phyloP scores from a whole-genome alignment of 148 eudicot species.

The Rhododendron henanense region DNA sequence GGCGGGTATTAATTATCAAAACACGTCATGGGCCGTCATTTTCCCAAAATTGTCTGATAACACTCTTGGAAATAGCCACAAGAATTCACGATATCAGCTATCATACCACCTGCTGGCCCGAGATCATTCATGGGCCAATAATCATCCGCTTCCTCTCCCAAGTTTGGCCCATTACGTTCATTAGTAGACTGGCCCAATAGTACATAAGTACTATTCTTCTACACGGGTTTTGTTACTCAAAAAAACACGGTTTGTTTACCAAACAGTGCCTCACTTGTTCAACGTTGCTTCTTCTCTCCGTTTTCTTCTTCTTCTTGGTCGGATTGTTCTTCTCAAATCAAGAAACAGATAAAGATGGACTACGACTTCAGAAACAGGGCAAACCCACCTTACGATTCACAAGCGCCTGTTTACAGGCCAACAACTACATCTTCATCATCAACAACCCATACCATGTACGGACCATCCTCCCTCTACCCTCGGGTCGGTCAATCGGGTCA shows the following conservation, averaged over 20 bases:
- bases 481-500: slow-evolving; percentile 27
- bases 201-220: background rate
- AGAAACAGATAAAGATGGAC: slow-evolving; percentile 25
- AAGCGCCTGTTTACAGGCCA: background rate
- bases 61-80: too few relatives aligned
- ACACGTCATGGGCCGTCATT: too few relatives aligned
- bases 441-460: slow-evolving; percentile 22
- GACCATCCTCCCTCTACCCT: slow-evolving; percentile 30
- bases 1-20: too few relatives aligned
- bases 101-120: too few relatives aligned
- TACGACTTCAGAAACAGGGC: slow-evolving; percentile 35
- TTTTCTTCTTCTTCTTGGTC: background rate
- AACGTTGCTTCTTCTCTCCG: background rate
- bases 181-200: background rate
- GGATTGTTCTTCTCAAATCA: too few relatives aligned
- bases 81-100: too few relatives aligned
- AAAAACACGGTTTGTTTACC: background rate
- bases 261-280: background rate
- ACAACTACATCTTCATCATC: background rate
- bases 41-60: too few relatives aligned
- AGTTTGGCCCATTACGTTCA: background rate
- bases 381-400: too few relatives aligned
- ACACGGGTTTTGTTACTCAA: background rate
- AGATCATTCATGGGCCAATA: too few relatives aligned
- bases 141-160: background rate